A percentile compares a stretch with the other conserved stretches of the same genome.
Evolutionary conservation across 169 alveolate species (phyloP).

Genomic region (Plasmodium inui): DNA sequence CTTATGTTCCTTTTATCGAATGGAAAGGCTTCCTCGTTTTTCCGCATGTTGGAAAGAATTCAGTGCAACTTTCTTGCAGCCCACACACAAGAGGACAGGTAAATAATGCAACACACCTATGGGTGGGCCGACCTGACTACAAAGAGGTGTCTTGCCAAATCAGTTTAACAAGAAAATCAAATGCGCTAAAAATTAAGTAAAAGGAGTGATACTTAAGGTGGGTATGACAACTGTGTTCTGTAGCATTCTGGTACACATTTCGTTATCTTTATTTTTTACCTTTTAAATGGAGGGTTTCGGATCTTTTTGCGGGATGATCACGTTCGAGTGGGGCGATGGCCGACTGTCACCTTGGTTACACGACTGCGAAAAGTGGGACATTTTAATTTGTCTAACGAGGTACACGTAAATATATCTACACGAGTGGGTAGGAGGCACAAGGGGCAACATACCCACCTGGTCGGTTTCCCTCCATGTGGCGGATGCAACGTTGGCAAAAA

Average conservation of each 20-base stretch:
- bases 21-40: neutral
- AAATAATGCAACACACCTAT: neutral
- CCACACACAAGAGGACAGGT: neutral
- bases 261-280: neutral
- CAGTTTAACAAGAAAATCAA: neutral
- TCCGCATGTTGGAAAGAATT: neutral
- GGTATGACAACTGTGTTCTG: neutral
- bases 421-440: neutral
- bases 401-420: neutral
- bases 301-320: neutral
- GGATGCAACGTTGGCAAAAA: neutral
- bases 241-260: neutral
- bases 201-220: neutral
- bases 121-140: neutral
- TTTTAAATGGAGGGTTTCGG: neutral
- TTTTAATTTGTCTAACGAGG: neutral
- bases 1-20: neutral
- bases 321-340: neutral
- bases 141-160: neutral
- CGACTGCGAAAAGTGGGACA: neutral
- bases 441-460: neutral
- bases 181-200: neutral
- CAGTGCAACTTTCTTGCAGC: neutral
- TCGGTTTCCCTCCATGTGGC: neutral
- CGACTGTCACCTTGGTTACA: neutral